phyloP scores from a whole-genome alignment of 768 basidiomycete species.

The Boletus pseudopeckii region DNA sequence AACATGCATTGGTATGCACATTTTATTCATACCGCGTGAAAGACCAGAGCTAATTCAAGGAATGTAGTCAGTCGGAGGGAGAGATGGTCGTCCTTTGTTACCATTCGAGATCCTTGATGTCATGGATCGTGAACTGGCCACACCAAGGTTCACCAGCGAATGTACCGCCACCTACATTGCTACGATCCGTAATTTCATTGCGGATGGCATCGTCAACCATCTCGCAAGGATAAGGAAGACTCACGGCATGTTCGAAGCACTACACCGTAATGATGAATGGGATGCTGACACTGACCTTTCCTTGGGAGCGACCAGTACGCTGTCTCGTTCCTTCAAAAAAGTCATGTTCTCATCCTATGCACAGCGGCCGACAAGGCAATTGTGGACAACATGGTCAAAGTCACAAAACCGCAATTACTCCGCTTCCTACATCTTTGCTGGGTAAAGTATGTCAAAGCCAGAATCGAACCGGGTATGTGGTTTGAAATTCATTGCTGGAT shows the following conservation, averaged over 20 bases:
- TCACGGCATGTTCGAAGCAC: conserved; percentile 81
- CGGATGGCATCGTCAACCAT: conserved; percentile 57
- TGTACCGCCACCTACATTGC: conserved; percentile 70
- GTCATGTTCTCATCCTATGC: not conserved
- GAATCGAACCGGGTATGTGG: conserved; percentile 84
- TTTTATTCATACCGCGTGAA: not conserved
- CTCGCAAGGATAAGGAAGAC: conserved; percentile 65
- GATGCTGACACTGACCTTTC: conserved; percentile 74
- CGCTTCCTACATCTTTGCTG: conserved; percentile 85
- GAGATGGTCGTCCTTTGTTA: conserved; percentile 61
- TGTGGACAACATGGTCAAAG: conserved; percentile 88
- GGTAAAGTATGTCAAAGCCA: conserved; percentile 90
- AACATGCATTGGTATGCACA: conserved; percentile 66
- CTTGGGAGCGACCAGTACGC: conserved; percentile 68
- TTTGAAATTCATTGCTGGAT: not conserved
- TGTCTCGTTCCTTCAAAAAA: not conserved
- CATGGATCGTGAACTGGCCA: conserved; percentile 58
- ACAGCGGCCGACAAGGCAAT: conserved; percentile 64
- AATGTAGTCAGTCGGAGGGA: conserved; percentile 57
- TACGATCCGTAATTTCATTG: conserved; percentile 69
- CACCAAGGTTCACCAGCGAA: conserved; percentile 58
- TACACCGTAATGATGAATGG: conserved; percentile 72
- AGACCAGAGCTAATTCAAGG: conserved; percentile 5
- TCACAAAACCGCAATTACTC: conserved; percentile 76
- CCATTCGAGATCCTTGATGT: conserved; percentile 85